Conservation (phyloP, 2,329 filamentous ascomycete species). For the Bipolaris cookei region DNA sequence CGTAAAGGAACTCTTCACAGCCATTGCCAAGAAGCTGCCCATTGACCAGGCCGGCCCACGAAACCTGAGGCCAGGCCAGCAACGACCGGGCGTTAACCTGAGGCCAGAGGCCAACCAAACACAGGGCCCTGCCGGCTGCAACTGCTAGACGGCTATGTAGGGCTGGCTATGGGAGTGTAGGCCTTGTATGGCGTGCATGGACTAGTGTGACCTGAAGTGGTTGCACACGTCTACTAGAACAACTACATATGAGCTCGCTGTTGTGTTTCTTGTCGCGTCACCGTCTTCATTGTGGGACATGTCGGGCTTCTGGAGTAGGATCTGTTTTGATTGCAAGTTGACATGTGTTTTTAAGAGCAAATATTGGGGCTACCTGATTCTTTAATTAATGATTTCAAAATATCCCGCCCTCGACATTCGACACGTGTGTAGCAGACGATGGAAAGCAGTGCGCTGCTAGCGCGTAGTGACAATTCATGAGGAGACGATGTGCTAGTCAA, state of each 20-base stretch:
- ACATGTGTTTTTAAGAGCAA: constrained; percentile 11
- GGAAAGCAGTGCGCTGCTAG: too few relatives aligned
- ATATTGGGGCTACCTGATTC: constrained; percentile 10
- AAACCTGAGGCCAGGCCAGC: constrained; percentile 69
- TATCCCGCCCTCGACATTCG: not conserved
- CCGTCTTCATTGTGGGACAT: constrained; percentile 12
- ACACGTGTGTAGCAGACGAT: not conserved
- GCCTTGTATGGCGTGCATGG: constrained; percentile 1
- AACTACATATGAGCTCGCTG: not conserved
- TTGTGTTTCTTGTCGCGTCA: constrained; percentile 2
- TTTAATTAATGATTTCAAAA: constrained; percentile 19
- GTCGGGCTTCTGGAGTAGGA: constrained; percentile 9
- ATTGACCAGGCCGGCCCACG: constrained; percentile 95
- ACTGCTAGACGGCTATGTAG: constrained; percentile 59
- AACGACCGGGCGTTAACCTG: constrained; percentile 70
- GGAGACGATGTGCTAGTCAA: too few relatives aligned
- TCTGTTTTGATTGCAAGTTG: constrained; percentile 7
- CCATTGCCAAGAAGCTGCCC: constrained; percentile 96
- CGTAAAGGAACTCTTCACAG: constrained; percentile 92
- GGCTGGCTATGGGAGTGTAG: constrained; percentile 15
- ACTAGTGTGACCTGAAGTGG: not conserved
- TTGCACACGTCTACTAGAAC: not conserved
- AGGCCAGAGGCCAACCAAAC: constrained; percentile 66
- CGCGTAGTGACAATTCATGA: too few relatives aligned
- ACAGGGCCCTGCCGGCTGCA: constrained; percentile 65